phyloP scores from a whole-genome alignment of 345 rosid species.

The Linum usitatissimum region DNA sequence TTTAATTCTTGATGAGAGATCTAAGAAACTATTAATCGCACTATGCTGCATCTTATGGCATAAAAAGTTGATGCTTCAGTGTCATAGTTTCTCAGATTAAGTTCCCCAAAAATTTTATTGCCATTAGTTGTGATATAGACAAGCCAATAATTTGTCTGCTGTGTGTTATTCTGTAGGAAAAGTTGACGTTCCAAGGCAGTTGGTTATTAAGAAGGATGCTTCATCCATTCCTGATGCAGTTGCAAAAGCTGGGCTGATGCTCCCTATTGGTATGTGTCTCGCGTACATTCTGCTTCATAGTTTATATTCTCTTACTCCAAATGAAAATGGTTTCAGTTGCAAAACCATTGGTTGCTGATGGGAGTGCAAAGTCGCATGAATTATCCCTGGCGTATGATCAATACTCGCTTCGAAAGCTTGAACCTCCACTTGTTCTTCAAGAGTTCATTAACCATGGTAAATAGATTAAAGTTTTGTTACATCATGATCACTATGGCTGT shows the following conservation, averaged over 20 bases:
- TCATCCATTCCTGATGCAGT: conserved; percentile 55
- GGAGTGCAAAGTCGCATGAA: conserved; percentile 74
- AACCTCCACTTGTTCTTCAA: conserved; percentile 79
- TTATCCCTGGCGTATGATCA: conserved; percentile 64
- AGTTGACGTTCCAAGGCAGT: conserved; percentile 55
- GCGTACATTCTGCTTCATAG: background rate
- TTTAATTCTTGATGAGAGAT: no score
- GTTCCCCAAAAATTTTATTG: background rate
- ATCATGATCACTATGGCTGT: background rate
- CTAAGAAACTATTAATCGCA: no score
- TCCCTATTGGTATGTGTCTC: conserved; percentile 46
- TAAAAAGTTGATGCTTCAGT: no score
- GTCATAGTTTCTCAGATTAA: background rate
- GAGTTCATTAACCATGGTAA: conserved; percentile 87
- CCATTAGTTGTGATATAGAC: background rate
- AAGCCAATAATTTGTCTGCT: background rate
- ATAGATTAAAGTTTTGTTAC: background rate
- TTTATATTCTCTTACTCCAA: background rate
- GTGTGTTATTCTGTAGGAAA: conserved; percentile 31
- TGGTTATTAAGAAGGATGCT: conserved; percentile 54
- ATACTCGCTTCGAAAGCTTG: conserved; percentile 51
- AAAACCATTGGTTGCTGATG: conserved; percentile 67
- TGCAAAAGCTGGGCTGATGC: conserved; percentile 42
- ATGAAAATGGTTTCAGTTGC: conserved; percentile 42
- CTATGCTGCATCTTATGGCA: no score